Evolutionary conservation across 208 protist species (phyloP), one percentile per base, ranked within the genome.

Genomic region (Acanthamoeba royreba): DNA sequence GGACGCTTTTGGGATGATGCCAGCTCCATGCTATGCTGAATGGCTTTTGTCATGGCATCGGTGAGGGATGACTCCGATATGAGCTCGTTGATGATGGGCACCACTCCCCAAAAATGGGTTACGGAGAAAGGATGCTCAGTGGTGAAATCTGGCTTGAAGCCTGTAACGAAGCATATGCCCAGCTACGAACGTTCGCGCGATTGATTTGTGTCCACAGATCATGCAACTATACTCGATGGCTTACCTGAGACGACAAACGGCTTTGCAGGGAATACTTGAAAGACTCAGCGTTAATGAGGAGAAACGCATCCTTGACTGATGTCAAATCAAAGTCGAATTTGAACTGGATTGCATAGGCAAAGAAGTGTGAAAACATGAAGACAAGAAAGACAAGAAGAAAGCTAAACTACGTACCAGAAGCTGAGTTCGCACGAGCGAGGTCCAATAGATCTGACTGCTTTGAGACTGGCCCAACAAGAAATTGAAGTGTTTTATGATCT

Each of bases 401-500:
- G n/a, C n/a, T n/a, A n/a, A n/a, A n/a, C 72, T 17, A 47, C 79
- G 49, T 58, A 87, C 79, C 4, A 87, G 43, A n/a, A 87, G 43
- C 79, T 87, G 79, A 15, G 49, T 87, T 9, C 79, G 79, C 17
- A 87, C 49, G 13, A 87, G 49, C 43, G 79, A 87, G 13, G 38
- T 38, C 79, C 79, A 87, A 46, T 87, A 87, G 43, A 87, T 33
- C 33, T 38, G 28, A 40, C 43, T 38, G 19, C 43, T 46, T 25
- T 25, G 43, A 28, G 79, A 87, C 4, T 61, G 5, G 79, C 79
- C 79, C 0, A 87, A 38, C n/a, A 87, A 17, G 49, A 63, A 87
- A n/a, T 87, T 87, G 79, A 87, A 87, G 33, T 87, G 79, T 55
- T 52, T 87, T 3, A 87, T 46, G 43, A 87, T 87, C 8, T 52